Conservation (phyloP, 2,329 filamentous ascomycete genomes). For the Pseudogymnoascus sp. region DNA sequence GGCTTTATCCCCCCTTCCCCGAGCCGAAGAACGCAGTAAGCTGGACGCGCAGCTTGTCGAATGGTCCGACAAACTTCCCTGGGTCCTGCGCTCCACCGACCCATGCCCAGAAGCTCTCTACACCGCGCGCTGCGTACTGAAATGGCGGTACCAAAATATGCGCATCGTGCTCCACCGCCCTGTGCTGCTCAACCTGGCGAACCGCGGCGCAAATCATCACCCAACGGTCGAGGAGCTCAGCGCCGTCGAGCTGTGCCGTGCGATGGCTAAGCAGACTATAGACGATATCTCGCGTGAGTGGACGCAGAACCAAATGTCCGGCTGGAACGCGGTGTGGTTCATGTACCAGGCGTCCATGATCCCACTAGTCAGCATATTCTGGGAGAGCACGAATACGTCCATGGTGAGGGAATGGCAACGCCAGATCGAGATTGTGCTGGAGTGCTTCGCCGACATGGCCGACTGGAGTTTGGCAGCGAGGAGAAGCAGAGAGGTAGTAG, state of each 20-base stretch:
- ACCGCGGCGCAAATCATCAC: slow-evolving; percentile 19
- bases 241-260: slow-evolving; percentile 61
- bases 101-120: slow-evolving; percentile 64
- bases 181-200: slow-evolving; percentile 58
- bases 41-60: slow-evolving; percentile 62
- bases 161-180: slow-evolving; percentile 70
- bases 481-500: slow-evolving; percentile 56
- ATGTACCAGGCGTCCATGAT: slow-evolving; percentile 76
- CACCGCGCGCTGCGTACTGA: slow-evolving; percentile 67
- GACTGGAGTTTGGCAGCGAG: slow-evolving; percentile 58
- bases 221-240: slow-evolving; percentile 54
- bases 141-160: slow-evolving; percentile 74
- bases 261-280: slow-evolving; percentile 63
- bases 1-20: slow-evolving; percentile 60
- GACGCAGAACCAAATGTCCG: slow-evolving; percentile 65
- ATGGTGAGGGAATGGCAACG: slow-evolving; percentile 40
- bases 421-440: slow-evolving; percentile 52
- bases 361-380: slow-evolving; percentile 67
- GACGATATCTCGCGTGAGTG: slow-evolving; percentile 65
- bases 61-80: slow-evolving; percentile 67
- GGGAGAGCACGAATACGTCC: slow-evolving; percentile 41
- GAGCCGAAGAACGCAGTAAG: slow-evolving; percentile 56
- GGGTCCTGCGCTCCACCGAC: slow-evolving; percentile 55
- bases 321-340: slow-evolving; percentile 78
- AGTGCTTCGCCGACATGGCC: slow-evolving; percentile 56